These are phyloP conservation scores for Arthrobotrys sphaeroides DNA, from an alignment of 2,329 filamentous ascomycete species.

Conservation along the genomic window DNA sequence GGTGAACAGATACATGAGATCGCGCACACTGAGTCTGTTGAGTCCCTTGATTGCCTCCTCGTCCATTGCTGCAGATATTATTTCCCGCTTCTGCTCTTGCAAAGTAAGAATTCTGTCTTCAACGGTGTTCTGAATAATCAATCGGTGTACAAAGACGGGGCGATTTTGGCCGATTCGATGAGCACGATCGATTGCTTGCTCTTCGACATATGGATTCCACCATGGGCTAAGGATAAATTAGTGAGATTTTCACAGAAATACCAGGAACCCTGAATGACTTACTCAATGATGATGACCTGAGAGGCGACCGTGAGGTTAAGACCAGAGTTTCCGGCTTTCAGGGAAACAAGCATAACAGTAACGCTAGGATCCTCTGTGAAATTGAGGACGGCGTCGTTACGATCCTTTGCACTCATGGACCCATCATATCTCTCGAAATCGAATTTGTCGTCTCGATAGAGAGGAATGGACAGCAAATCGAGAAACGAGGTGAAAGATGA, in stretches of 20 bases:
- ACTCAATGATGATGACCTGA: conserved; percentile 85
- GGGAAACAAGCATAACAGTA: conserved; percentile 78
- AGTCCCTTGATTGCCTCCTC: conserved; percentile 75
- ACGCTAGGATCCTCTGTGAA: conserved; percentile 72
- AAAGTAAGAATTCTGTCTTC: conserved; percentile 85
- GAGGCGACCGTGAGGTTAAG: conserved; percentile 85
- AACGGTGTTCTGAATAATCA: conserved; percentile 79
- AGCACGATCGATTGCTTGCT: conserved; percentile 88
- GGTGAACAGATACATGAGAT: conserved; percentile 71
- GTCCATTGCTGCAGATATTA: conserved; percentile 82
- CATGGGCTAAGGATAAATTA: conserved; percentile 38
- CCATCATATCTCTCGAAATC: conserved; percentile 77
- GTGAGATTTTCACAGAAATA: conserved; percentile 59
- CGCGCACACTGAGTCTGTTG: conserved; percentile 71
- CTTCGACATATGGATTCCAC: conserved; percentile 84
- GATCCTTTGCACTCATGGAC: conserved; percentile 73
- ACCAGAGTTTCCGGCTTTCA: conserved; percentile 84
- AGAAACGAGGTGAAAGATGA: conserved; percentile 82
- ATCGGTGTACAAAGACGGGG: conserved; percentile 79
- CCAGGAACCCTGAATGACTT: neutral
- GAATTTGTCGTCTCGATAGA: conserved; percentile 65
- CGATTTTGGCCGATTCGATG: conserved; percentile 84
- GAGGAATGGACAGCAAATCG: conserved; percentile 78
- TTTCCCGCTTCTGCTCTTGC: conserved; percentile 78
- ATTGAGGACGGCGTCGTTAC: conserved; percentile 73